Base-by-base conservation (phyloP, 192 early-diverging fungal genomes). In the Coemansia sp. region DNA sequence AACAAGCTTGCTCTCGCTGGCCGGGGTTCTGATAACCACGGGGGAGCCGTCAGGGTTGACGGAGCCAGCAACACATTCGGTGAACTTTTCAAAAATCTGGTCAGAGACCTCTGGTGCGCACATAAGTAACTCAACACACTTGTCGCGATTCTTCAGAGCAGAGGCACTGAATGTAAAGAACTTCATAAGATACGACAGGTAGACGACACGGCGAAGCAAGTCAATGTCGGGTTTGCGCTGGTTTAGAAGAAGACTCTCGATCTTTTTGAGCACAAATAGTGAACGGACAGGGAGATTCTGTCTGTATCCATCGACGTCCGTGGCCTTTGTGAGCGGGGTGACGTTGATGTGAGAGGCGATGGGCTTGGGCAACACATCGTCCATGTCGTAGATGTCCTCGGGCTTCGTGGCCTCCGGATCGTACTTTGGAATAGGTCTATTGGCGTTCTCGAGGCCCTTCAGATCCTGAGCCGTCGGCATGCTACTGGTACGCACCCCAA, bases 321-420 rank as follows among this genome's bases (percentile, higher is more conserved):
- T 71, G 7, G 78, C 74, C 56, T 85, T 80, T 23, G 85, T 59
- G 38, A 94, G 21, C 19, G 79, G 57, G 66, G 86, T 84, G 57
- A 91, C 77, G 58, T 86, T 77, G 66, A 95, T 90, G 19, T 89
- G 74, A 26, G 84, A 81, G 23, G 92, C 77, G 63, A 90, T 89
- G 50, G 79, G 75, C 16, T 79, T 77, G 16, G 90, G 85, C 50
- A 93, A 74, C 49, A 98, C 86, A 63, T 88, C 82, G 6, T 92
- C 88, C 63, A 92, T 60, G 39, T 95, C 87, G 83, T 94, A 98
- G n/a, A 95, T 90, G 7, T 92, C 87, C 38, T 86, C 84, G 12
- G 89, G 86, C 12, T 85, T 82, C 13, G 77, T 84, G 6, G 95
- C 89, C 38, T 83, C 64, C 4, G 86, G 57, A 65, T 98, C 85